Percentiles rank a stretch among this genome's conserved stretches.
These are phyloP conservation scores for Lentinula boryana DNA, from an alignment of 768 basidiomycete genomes.

Conservation along the genomic window DNA sequence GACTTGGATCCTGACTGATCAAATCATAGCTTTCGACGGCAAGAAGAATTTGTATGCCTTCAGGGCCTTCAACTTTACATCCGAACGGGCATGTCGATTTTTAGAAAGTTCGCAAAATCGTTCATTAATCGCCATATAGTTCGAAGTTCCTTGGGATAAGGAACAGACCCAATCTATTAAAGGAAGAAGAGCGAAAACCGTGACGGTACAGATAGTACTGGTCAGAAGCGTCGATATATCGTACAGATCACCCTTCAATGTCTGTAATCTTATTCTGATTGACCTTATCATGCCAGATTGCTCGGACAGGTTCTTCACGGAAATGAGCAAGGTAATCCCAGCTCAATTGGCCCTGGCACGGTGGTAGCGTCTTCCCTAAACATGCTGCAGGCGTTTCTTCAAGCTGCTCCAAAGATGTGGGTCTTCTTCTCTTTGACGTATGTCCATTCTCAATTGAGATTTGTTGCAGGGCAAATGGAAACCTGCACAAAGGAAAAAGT, in stretches of 20 bases:
- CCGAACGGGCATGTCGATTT: conserved; percentile 13
- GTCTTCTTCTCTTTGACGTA: neutral
- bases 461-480: conserved; percentile 1
- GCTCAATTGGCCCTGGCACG: conserved; percentile 11
- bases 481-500: conserved; percentile 18
- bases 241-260: conserved; percentile 15
- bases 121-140: neutral
- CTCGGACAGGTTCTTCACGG: neutral
- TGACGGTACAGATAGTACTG: conserved; percentile 6
- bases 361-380: conserved; percentile 19
- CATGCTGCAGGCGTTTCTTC: conserved; percentile 28
- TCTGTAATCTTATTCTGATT: neutral
- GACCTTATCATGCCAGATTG: neutral
- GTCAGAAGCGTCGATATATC: conserved; percentile 17
- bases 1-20: neutral
- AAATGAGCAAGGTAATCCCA: conserved; percentile 1
- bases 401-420: conserved; percentile 24
- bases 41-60: conserved; percentile 26
- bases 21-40: conserved; percentile 24
- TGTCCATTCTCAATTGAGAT: neutral
- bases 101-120: conserved; percentile 9
- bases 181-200: neutral
- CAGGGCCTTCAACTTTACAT: conserved; percentile 13
- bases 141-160: conserved; percentile 3
- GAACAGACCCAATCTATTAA: neutral